Conservation (phyloP, 2,329 filamentous ascomycete genomes). For the Pestalotiopsis sp. region DNA sequence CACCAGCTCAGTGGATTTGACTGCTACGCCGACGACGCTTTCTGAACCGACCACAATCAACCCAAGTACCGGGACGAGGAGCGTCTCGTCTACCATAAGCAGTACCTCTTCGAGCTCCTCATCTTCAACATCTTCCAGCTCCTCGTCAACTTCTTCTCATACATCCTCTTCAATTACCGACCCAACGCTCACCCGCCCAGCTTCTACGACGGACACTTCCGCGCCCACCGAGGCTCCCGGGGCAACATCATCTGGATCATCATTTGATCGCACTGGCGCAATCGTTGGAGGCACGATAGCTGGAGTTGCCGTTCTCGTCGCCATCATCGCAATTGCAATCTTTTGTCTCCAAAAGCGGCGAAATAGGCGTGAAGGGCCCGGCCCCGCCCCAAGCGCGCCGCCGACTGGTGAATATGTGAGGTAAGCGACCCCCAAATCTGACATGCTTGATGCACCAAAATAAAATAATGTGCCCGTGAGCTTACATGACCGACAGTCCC, state of each 20-base stretch:
- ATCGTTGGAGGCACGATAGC: conserved; percentile 58
- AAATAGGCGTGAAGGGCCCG: conserved; percentile 43
- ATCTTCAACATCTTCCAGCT: conserved; percentile 14
- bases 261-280: conserved; percentile 43
- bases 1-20: conserved; percentile 42
- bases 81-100: conserved; percentile 19
- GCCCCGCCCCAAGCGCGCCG: conserved; percentile 30
- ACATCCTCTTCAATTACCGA: conserved; percentile 2
- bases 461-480: neutral
- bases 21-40: conserved; percentile 38
- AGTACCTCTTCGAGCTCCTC: conserved; percentile 18
- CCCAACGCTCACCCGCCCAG: conserved; percentile 6
- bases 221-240: conserved; percentile 10
- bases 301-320: conserved; percentile 48
- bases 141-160: conserved; percentile 14
- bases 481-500: conserved; percentile 19
- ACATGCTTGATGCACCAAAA: neutral
- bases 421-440: conserved; percentile 27
- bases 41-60: conserved; percentile 44
- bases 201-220: conserved; percentile 9
- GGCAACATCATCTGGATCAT: conserved; percentile 17
- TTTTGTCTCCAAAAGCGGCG: conserved; percentile 47
- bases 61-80: conserved; percentile 23
- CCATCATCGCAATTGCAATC: conserved; percentile 42
- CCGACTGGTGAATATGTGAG: conserved; percentile 42